Percentiles rank a stretch among this genome's conserved stretches.
Conservation (phyloP, 1,284 basidiomycete genomes). For the Puccinia polysora region DNA sequence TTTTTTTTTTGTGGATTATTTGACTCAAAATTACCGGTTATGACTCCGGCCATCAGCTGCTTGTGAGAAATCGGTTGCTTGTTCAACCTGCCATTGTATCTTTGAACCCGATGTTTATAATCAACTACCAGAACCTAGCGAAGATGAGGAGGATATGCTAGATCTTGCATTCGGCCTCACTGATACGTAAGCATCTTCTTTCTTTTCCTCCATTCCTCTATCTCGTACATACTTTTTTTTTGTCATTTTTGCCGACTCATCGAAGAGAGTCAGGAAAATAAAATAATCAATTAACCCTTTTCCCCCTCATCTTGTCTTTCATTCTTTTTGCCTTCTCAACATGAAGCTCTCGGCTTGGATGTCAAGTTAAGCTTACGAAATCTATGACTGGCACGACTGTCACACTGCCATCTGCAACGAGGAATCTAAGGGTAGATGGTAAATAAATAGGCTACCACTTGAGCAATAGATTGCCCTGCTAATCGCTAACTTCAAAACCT, state of each 20-base stretch:
- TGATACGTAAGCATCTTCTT: slow-evolving; percentile 85
- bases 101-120: slow-evolving; percentile 78
- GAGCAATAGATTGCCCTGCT: neutral
- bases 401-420: slow-evolving; percentile 81
- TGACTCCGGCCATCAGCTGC: slow-evolving; percentile 65
- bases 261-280: too few relatives aligned
- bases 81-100: slow-evolving; percentile 96
- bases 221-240: neutral
- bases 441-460: slow-evolving; percentile 49
- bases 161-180: slow-evolving; percentile 96
- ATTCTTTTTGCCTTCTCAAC: neutral
- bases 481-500: neutral
- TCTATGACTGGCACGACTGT: slow-evolving; percentile 80
- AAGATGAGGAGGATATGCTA: slow-evolving; percentile 98
- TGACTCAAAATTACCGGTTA: neutral
- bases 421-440: slow-evolving; percentile 97
- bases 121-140: slow-evolving; percentile 78
- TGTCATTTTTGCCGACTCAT: too few relatives aligned
- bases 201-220: slow-evolving; percentile 44
- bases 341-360: slow-evolving; percentile 60
- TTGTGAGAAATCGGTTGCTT: slow-evolving; percentile 93
- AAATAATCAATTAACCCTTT: neutral
- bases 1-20: neutral
- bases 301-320: neutral
- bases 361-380: slow-evolving; percentile 75